Evolutionary conservation across 208 protist genomes (phyloP).

Genomic region (Crithidia fasciculata): DNA sequence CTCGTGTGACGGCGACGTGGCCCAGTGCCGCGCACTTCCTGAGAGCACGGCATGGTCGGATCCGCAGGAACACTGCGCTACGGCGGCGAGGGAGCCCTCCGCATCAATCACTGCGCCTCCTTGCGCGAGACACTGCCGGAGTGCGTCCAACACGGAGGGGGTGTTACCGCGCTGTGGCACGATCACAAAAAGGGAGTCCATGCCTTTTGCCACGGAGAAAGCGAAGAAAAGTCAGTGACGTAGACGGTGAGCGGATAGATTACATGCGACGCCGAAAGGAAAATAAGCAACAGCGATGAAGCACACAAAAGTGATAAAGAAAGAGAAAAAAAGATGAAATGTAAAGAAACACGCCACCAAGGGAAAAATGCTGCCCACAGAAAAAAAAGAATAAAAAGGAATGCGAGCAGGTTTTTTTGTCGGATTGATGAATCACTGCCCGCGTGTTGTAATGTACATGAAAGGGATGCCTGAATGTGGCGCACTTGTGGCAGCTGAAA

Average conservation of each 20-base stretch:
- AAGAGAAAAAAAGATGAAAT: too few species aligned
- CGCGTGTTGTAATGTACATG: not conserved
- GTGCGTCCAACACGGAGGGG: not conserved
- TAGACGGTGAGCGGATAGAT: not conserved
- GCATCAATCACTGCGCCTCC: slow-evolving; percentile 53
- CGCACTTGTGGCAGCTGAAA: too few species aligned
- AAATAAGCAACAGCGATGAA: not conserved
- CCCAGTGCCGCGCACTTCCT: slow-evolving; percentile 49
- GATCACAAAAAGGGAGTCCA: slow-evolving; percentile 14
- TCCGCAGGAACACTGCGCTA: slow-evolving; percentile 42
- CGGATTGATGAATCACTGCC: too few species aligned
- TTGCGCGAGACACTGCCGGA: slow-evolving; percentile 5
- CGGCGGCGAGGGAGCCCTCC: slow-evolving; percentile 37
- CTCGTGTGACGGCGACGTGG: slow-evolving; percentile 35
- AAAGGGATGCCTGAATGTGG: not conserved
- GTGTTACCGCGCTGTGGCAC: not conserved
- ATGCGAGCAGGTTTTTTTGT: not conserved
- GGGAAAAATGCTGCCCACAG: too few species aligned
- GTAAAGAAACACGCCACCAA: too few species aligned
- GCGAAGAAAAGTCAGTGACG: too few species aligned
- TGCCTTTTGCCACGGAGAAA: not conserved
- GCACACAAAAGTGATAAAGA: not conserved
- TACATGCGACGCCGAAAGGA: not conserved
- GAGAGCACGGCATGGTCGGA: slow-evolving; percentile 74
- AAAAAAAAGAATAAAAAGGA: slow-evolving; percentile 3